phyloP scores from a whole-genome alignment of 2,329 filamentous ascomycete species.

The Teratosphaeria nubilosa region DNA sequence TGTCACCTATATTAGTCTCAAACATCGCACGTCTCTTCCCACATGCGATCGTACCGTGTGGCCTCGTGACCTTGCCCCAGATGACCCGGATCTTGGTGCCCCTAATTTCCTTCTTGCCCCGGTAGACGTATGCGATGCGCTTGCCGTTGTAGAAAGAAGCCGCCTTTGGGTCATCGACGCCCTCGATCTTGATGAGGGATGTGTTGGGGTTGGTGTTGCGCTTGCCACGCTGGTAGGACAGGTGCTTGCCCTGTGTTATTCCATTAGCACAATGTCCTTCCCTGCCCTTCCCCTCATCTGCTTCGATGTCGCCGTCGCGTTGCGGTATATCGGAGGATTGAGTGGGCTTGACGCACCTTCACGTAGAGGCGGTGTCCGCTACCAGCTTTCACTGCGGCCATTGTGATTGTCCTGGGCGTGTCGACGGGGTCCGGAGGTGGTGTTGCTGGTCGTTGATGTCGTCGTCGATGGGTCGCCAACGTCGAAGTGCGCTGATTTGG shows the following conservation, averaged over 20 bases:
- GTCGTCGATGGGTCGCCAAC: constrained; percentile 6
- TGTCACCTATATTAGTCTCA: constrained; percentile 26
- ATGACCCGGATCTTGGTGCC: constrained; percentile 98
- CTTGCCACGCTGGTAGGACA: constrained; percentile 95
- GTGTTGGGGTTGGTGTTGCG: constrained; percentile 73
- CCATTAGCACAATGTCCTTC: neutral
- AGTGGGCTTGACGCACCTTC: constrained; percentile 12
- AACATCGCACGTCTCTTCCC: neutral
- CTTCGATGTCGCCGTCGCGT: neutral
- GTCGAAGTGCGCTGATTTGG: neutral
- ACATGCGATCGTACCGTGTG: constrained; percentile 59
- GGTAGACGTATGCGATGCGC: constrained; percentile 98
- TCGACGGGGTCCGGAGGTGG: constrained; percentile 2
- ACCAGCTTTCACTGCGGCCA: constrained; percentile 17
- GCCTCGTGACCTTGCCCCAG: constrained; percentile 96
- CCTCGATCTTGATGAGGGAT: constrained; percentile 95
- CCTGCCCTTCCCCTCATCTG: neutral
- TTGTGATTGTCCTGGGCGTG: constrained; percentile 12
- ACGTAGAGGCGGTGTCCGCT: constrained; percentile 25
- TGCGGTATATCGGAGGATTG: constrained; percentile 6
- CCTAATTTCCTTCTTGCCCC: constrained; percentile 84
- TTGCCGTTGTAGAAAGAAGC: constrained; percentile 99
- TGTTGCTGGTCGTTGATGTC: constrained; percentile 5
- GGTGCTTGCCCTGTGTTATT: constrained; percentile 68
- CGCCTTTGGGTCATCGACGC: constrained; percentile 80